Evolutionary conservation across 2,329 filamentous ascomycete genomes (phyloP), one percentile per base, ranked within the genome.

Genomic region (Triangularia setosa): DNA sequence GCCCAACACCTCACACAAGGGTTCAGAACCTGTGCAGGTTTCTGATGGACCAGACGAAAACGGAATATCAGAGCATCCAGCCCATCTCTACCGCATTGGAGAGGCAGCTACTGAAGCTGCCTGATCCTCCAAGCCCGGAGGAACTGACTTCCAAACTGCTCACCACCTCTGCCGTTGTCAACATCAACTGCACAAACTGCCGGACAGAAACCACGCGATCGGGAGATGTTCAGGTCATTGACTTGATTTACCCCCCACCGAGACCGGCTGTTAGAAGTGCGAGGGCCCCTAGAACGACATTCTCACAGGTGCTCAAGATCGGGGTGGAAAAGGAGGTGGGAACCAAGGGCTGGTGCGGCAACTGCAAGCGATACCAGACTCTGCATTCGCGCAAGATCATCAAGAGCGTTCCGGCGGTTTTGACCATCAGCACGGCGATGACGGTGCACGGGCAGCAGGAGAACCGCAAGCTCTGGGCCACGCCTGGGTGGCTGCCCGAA

Each of bases 321-420:
- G 97, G 93, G 68, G 89, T 99, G 28, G 94, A 98, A 77, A 84
- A 92, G 61, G 92, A 97, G 75, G 90, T 91, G 11, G 92, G 91
- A 56, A 93, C 91, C 54, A 88, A 94, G 71, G 95, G 95, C 6
- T 99, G 93, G 93, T 99, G 95, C 74, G 90, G 90, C 69, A 87
- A 90, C 72, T 99, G 96, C 74, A 90, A 93, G 69, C 86, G 92
- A 24, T 98, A 99, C 75, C 93, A 97, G 75, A 90, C 90, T 61
- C 87, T 98, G 60, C 87, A 89, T 11, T 96, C 92, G 21, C 85
- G 91, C 65, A 96, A 96, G 73, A 91, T 90, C 0, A 90, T 98
- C 3, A 89, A 92, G 69, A 88, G 84, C 48, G 85, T 97, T 65
- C 94, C 95, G 0, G 84, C 87, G 30, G 91, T 97, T n/a, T 77